phyloP scores from a whole-genome alignment of 306 rosid species.

The Crotalaria pallida region DNA sequence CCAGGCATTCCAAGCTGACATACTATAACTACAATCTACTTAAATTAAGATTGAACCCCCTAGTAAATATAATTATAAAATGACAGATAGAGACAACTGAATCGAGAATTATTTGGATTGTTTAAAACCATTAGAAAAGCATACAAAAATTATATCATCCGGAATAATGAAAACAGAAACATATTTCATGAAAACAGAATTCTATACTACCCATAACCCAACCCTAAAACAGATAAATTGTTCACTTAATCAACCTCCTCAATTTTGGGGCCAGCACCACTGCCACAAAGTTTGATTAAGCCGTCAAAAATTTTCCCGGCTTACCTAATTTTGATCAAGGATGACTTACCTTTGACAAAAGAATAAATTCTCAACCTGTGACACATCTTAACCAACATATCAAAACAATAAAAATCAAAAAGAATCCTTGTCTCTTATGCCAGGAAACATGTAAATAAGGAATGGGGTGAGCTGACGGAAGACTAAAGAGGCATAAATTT shows the following conservation, averaged over 20 bases:
- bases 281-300: no score
- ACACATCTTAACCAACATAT: not conserved
- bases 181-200: not conserved
- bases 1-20: no score
- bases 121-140: not conserved
- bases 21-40: no score
- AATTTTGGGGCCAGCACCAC: slow-evolving; percentile 77
- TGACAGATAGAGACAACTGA: not conserved
- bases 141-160: not conserved
- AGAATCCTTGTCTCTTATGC: not conserved
- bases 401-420: not conserved
- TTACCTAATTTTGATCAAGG: no score
- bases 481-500: slow-evolving; percentile 29
- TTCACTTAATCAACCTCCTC: slow-evolving; percentile 64
- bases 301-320: no score
- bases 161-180: not conserved
- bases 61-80: no score
- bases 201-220: not conserved
- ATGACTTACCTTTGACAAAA: not conserved
- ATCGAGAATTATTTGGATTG: not conserved
- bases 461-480: slow-evolving; percentile 18
- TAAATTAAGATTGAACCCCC: no score
- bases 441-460: slow-evolving; percentile 14
- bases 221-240: not conserved
- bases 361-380: not conserved